Conservation (phyloP, 73 alveolate genomes). For the Paramecium caudatum region DNA sequence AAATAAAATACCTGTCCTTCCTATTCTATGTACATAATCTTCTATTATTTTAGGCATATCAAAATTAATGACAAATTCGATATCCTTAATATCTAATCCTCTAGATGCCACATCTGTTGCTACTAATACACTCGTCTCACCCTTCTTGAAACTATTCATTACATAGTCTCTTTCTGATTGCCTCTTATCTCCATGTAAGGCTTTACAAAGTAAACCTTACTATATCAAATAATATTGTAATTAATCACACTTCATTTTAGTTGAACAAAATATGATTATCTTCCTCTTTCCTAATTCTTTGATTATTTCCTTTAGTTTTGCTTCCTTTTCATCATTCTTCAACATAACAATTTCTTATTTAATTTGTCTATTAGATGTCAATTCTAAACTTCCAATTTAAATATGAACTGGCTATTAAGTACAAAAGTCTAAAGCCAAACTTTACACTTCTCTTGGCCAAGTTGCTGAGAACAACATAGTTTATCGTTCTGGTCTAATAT, state of each 20-base stretch:
- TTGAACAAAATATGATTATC: slow-evolving; percentile 85
- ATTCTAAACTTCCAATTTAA: slow-evolving; percentile 82
- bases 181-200: slow-evolving; percentile 93
- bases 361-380: slow-evolving; percentile 79
- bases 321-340: slow-evolving; percentile 65
- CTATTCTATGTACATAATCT: slow-evolving; percentile 94
- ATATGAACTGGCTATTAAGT: slow-evolving; percentile 82
- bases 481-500: slow-evolving; percentile 80
- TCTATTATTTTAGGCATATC: slow-evolving; percentile 90
- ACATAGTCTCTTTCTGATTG: slow-evolving; percentile 86
- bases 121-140: slow-evolving; percentile 80
- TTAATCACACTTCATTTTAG: slow-evolving; percentile 87
- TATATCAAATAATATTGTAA: slow-evolving; percentile 78
- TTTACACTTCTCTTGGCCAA: slow-evolving; percentile 85
- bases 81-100: slow-evolving; percentile 93
- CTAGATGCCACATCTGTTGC: slow-evolving; percentile 97
- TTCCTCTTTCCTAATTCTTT: slow-evolving; percentile 67
- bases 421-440: slow-evolving; percentile 86
- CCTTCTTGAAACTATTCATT: slow-evolving; percentile 81
- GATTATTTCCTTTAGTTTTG: slow-evolving; percentile 47
- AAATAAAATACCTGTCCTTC: slow-evolving; percentile 85
- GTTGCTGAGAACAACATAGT: slow-evolving; percentile 95
- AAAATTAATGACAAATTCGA: slow-evolving; percentile 87
- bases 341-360: slow-evolving; percentile 63
- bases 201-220: slow-evolving; percentile 75